Conservation (phyloP, 176 grass and related monocot genomes). For the Calamus simplicifolius region DNA sequence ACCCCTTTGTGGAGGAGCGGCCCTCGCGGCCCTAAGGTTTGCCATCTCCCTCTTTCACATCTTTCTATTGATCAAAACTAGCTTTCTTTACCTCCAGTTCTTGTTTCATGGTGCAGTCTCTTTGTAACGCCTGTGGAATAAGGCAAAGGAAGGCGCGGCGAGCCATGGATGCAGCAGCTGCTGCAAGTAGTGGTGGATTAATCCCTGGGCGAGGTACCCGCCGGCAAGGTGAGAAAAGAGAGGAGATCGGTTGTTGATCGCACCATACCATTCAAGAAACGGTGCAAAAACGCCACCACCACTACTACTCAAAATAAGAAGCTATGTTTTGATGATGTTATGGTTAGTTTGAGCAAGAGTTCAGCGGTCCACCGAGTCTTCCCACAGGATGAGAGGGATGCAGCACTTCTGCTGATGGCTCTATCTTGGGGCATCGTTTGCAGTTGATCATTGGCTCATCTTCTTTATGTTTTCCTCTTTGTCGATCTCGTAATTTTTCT, state of each 20-base stretch:
- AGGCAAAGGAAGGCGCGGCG: slow-evolving; percentile 88
- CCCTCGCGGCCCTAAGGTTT: slow-evolving; percentile 92
- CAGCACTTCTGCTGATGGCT: not conserved
- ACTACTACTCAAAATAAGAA: no score
- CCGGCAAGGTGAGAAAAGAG: slow-evolving; percentile 56
- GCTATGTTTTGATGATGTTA: not conserved
- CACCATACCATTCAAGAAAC: slow-evolving; percentile 91
- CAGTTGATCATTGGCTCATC: not conserved
- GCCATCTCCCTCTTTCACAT: not conserved
- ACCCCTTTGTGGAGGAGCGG: slow-evolving; percentile 97
- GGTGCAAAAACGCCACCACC: slow-evolving; percentile 46
- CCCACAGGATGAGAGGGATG: slow-evolving; percentile 2
- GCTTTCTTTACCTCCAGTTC: no score
- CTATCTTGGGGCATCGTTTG: not conserved
- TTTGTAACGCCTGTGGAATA: slow-evolving; percentile 97
- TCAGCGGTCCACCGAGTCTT: slow-evolving; percentile 2
- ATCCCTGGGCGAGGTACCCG: not conserved
- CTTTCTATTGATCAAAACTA: not conserved
- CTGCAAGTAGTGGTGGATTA: slow-evolving; percentile 6
- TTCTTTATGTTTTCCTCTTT: no score
- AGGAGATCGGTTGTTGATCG: slow-evolving; percentile 56
- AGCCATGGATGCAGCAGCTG: slow-evolving; percentile 35
- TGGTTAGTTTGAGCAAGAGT: not conserved
- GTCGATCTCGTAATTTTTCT: no score
- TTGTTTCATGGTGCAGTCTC: slow-evolving; percentile 59